Percentiles rank a stretch among this genome's conserved stretches.
These are phyloP conservation scores for Aspergillus pseudoviridinutans DNA, from an alignment of 2,329 filamentous ascomycete species.

Conservation along the genomic window DNA sequence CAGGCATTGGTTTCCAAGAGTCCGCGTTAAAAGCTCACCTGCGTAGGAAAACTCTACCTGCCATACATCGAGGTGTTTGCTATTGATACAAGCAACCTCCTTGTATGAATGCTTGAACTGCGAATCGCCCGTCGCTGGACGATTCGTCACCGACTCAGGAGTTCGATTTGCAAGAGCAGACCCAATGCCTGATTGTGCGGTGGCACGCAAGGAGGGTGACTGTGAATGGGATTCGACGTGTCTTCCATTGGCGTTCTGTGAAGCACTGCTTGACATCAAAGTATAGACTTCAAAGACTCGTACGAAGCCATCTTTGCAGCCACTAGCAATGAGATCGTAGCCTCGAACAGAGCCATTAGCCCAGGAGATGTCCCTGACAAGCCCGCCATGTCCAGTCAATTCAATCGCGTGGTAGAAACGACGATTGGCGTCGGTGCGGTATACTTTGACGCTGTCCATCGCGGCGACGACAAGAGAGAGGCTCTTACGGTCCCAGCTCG, in stretches of 20 bases:
- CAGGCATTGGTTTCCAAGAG: not conserved
- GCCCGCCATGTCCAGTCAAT: constrained; percentile 65
- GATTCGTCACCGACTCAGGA: constrained; percentile 27
- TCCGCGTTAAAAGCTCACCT: constrained; percentile 24
- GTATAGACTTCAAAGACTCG: constrained; percentile 70
- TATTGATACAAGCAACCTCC: constrained; percentile 42
- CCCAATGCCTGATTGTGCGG: constrained; percentile 40
- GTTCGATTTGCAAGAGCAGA: constrained; percentile 37
- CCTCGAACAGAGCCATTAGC: constrained; percentile 86
- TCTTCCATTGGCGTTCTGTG: constrained; percentile 24
- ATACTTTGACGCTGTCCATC: constrained; percentile 78
- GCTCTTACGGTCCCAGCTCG: constrained; percentile 75
- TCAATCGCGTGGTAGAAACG: constrained; percentile 83
- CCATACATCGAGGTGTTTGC: constrained; percentile 44
- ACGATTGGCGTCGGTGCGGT: constrained; percentile 68
- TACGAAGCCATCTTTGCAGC: constrained; percentile 85
- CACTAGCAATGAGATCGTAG: constrained; percentile 85
- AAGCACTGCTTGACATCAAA: constrained; percentile 23
- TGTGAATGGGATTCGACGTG: constrained; percentile 24
- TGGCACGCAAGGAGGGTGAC: constrained; percentile 28
- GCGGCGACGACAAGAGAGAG: constrained; percentile 79
- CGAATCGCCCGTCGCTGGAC: constrained; percentile 32
- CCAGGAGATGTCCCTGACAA: constrained; percentile 89
- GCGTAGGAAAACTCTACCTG: constrained; percentile 43
- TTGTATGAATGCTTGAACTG: constrained; percentile 41